phyloP scores from a whole-genome alignment of 2,329 filamentous ascomycete species.

The Truncatella angustata region DNA sequence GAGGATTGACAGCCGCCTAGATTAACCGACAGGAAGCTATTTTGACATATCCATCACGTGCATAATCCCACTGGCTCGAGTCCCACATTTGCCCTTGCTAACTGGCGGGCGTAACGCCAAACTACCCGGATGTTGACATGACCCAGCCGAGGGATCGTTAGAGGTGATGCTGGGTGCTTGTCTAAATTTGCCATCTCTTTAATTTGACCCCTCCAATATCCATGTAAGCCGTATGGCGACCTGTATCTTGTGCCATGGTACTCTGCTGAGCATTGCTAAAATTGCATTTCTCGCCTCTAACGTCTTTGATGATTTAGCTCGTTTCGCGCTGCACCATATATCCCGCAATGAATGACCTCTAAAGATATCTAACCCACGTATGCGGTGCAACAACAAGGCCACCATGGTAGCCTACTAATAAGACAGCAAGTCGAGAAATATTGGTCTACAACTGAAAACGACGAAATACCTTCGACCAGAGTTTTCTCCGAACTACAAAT shows the following conservation, averaged over 20 bases:
- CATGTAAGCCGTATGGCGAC: neutral
- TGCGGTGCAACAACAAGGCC: neutral
- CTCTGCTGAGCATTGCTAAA: neutral
- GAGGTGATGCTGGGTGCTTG: slow-evolving; percentile 17
- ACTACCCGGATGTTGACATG: slow-evolving; percentile 11
- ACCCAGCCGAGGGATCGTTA: neutral
- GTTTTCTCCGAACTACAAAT: no score
- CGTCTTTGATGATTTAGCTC: neutral
- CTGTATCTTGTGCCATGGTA: neutral
- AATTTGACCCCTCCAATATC: slow-evolving; percentile 5
- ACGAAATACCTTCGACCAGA: no score
- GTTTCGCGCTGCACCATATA: neutral
- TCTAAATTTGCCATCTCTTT: slow-evolving; percentile 23
- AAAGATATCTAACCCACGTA: neutral
- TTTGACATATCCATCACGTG: neutral
- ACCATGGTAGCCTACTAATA: no score
- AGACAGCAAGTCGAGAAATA: no score
- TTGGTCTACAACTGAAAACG: no score
- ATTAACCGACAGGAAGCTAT: slow-evolving; percentile 14
- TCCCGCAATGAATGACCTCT: neutral
- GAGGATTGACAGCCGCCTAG: slow-evolving; percentile 17
- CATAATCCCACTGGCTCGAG: neutral
- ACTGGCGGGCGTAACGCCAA: slow-evolving; percentile 6
- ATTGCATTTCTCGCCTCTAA: neutral
- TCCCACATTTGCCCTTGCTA: neutral